Evolutionary conservation across 768 basidiomycete species (phyloP).

Genomic region (Cyclocybe aegerita): DNA sequence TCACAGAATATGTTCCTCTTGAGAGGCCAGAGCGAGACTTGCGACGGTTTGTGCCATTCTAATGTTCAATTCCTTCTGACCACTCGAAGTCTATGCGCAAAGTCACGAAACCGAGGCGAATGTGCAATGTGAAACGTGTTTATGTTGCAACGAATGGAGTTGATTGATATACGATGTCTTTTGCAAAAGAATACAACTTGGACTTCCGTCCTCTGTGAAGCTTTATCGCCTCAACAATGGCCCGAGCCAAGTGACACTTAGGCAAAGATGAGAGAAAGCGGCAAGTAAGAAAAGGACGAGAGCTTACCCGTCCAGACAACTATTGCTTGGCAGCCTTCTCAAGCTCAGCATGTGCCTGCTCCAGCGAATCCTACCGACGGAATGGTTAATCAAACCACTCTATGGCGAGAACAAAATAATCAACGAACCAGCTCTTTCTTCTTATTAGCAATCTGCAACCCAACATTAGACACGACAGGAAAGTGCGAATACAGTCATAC

Average conservation of each 20-base stretch:
- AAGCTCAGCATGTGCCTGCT: slow-evolving; percentile 15
- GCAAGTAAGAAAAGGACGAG: neutral
- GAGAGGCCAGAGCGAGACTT: neutral
- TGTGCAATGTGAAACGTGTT: no score
- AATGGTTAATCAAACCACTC: neutral
- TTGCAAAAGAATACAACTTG: no score
- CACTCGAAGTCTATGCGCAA: no score
- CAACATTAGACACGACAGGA: neutral
- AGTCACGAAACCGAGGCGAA: no score
- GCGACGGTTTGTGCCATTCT: neutral
- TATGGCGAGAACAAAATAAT: neutral
- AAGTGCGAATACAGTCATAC: slow-evolving; percentile 15
- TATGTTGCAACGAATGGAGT: no score
- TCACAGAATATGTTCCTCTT: neutral
- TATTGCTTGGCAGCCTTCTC: slow-evolving; percentile 8
- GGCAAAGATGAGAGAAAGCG: neutral
- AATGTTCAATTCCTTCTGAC: no score
- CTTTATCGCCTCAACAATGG: no score
- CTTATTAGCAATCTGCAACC: slow-evolving; percentile 31
- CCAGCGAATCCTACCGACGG: slow-evolving; percentile 22
- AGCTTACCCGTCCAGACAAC: no score
- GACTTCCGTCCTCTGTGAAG: no score
- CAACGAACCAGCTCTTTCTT: slow-evolving; percentile 31
- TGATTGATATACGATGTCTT: no score
- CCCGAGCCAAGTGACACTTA: no score